Evolutionary conservation across 345 rosid species (phyloP), one percentile per base, ranked within the genome.

Genomic region (Lagerstroemia speciosa): DNA sequence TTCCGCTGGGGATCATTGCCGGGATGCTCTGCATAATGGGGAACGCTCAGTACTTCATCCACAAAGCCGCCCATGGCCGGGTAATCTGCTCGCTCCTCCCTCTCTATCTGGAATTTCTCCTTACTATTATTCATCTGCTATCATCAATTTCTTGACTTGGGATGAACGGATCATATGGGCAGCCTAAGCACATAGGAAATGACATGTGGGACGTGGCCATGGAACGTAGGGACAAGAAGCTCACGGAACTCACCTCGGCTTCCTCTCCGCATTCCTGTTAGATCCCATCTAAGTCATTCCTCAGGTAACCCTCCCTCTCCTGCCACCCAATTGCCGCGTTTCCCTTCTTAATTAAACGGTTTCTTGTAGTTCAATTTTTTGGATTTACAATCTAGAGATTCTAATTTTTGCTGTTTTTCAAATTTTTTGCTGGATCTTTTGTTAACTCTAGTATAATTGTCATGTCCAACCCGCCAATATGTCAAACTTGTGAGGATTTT

Each of bases 201-300:
- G 97, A 93, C 75, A 74, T 83, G 83, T 93, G 98, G 98, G 94
- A 91, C 62, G 92, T 87, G 45, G 92, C 93, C 71, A 89, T 93
- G 97, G 98, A 93, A 68, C 78, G 97, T 76, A 86, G 98, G 77
- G 98, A 93, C 76, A 86, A 89, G 80, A 87, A 86, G 83, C 89
- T 93, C 80, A 26, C 69, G 8, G 93, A 89, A 62, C 78, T 83
- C 71, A 70, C 74, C 27, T 32, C 83, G 7, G 65, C 24, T 5
- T 32, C 65, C 17, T 65, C 71, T 58, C 62, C 85, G 74, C 71
- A 88, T 22, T 75, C 89, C 36, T 67, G 66, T 69, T 86, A 83
- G 75, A 57, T 77, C 62, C 65, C 40, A 67, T 75, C 70, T 5
- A 17, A 7, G 11, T 64, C 63, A 40, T 30, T 50, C 38, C n/a